phyloP scores from a whole-genome alignment of 805 yeast genomes.

The Candida palmyrensis region DNA sequence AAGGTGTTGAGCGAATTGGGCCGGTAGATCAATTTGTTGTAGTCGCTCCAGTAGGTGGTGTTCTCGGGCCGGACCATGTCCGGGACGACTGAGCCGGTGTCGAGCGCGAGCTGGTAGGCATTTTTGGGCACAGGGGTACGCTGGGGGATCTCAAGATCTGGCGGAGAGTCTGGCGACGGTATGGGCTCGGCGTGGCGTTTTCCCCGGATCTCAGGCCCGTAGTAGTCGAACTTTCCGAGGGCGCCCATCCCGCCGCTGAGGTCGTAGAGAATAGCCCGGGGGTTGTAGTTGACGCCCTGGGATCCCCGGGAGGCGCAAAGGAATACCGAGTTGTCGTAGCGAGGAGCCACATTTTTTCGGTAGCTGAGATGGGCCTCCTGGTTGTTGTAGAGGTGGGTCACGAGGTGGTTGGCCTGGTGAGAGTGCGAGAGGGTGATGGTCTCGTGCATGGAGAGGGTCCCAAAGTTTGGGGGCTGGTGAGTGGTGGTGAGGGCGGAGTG shows the following conservation, averaged over 20 bases:
- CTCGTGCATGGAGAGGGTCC: constrained; percentile 77
- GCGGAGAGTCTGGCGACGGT: too few species aligned
- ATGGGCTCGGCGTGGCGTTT: constrained; percentile 10
- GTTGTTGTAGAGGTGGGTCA: constrained; percentile 74
- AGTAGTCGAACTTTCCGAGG: constrained; percentile 50
- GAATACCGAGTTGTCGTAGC: constrained; percentile 41
- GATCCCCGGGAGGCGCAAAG: constrained; percentile 13
- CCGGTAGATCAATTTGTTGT: constrained; percentile 58
- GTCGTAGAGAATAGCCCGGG: constrained; percentile 82
- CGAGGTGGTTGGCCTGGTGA: constrained; percentile 67
- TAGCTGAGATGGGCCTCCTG: constrained; percentile 69
- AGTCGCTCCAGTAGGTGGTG: constrained; percentile 77
- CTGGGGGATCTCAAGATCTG: too few species aligned
- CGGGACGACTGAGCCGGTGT: constrained; percentile 30
- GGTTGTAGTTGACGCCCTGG: constrained; percentile 49
- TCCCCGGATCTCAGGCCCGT: constrained; percentile 13
- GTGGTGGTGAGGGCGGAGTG: too few species aligned
- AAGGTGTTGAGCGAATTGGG: constrained; percentile 56
- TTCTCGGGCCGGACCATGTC: constrained; percentile 29
- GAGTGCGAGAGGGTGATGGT: constrained; percentile 69
- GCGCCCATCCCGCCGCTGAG: constrained; percentile 72
- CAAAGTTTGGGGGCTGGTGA: too few species aligned
- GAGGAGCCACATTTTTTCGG: constrained; percentile 38
- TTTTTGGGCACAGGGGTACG: constrained; percentile 41
- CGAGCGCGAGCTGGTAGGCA: constrained; percentile 62